phyloP scores from a whole-genome alignment of 202 grass and related monocot genomes.

The Cymbopogon flexuosus region DNA sequence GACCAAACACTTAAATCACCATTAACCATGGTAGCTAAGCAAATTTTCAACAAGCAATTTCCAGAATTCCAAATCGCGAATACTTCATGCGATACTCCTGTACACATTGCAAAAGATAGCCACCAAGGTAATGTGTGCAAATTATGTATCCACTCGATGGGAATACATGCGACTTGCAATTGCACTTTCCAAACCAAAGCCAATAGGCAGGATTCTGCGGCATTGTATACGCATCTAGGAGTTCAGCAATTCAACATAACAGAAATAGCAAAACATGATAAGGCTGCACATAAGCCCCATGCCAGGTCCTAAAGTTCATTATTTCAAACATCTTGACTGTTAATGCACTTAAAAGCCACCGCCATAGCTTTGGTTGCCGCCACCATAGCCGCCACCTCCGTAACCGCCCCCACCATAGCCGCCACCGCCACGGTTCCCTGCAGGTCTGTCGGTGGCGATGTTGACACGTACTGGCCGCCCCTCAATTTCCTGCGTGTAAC shows the following conservation, averaged over 20 bases:
- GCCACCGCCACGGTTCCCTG: slow-evolving; percentile 14
- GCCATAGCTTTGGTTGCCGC: background rate
- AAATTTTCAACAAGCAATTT: background rate
- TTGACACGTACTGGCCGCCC: slow-evolving; percentile 72
- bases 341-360: background rate
- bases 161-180: background rate
- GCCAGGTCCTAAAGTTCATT: slow-evolving; percentile 35
- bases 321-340: slow-evolving; percentile 11
- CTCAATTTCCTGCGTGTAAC: slow-evolving; percentile 50
- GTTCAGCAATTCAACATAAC: background rate
- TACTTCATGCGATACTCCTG: background rate
- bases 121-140: background rate
- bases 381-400: background rate
- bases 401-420: background rate
- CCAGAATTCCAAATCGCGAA: background rate
- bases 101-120: slow-evolving; percentile 8
- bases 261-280: background rate
- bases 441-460: slow-evolving; percentile 60
- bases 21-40: background rate
- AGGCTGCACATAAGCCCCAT: slow-evolving; percentile 27
- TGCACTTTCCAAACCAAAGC: background rate
- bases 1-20: too few relatives aligned
- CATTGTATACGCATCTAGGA: slow-evolving; percentile 2
- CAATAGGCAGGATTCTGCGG: background rate
- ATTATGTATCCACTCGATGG: background rate